A percentile compares a stretch with the other conserved stretches of the same genome.
These are phyloP conservation scores for Penicillium crystallinum DNA, from an alignment of 495 filamentous ascomycete genomes.

Conservation along the genomic window DNA sequence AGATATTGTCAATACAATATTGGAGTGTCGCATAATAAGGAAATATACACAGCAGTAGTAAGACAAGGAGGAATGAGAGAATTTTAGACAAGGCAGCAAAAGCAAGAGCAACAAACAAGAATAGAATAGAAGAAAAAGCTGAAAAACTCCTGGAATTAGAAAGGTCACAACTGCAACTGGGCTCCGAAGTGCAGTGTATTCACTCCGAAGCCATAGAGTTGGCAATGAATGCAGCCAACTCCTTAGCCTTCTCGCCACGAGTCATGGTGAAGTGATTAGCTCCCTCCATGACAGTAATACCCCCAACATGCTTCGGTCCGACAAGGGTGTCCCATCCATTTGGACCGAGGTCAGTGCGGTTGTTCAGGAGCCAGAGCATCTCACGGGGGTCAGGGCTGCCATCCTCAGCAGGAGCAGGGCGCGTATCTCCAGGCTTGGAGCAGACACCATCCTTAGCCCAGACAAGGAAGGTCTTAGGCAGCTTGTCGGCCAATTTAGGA, in stretches of 20 bases:
- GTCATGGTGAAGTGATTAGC: constrained; percentile 45
- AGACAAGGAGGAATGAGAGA: constrained; percentile 2
- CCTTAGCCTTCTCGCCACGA: constrained; percentile 32
- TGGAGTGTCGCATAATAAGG: background rate
- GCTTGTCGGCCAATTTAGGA: constrained; percentile 36
- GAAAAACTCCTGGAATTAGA: background rate
- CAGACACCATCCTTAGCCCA: constrained; percentile 83
- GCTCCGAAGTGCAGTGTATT: background rate
- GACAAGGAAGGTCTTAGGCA: constrained; percentile 62
- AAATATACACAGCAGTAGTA: constrained; percentile 8
- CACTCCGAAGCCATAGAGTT: constrained; percentile 18
- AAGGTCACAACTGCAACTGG: background rate
- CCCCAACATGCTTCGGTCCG: constrained; percentile 60
- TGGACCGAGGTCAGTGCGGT: constrained; percentile 70
- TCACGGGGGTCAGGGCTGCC: constrained; percentile 49
- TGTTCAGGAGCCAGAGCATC: constrained; percentile 73
- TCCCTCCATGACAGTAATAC: constrained; percentile 42
- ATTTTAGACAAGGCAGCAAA: constrained; percentile 1
- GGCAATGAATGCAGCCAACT: constrained; percentile 32
- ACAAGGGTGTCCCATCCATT: constrained; percentile 78
- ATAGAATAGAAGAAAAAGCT: background rate
- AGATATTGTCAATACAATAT: background rate
- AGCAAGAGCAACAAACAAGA: background rate
- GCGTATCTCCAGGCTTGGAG: constrained; percentile 60
- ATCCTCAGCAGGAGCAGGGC: constrained; percentile 63